A percentile compares a stretch with the other conserved stretches of the same genome.
Evolutionary conservation across 352 stramenopile species (phyloP).

Genomic region (Pythium plurisporium): DNA sequence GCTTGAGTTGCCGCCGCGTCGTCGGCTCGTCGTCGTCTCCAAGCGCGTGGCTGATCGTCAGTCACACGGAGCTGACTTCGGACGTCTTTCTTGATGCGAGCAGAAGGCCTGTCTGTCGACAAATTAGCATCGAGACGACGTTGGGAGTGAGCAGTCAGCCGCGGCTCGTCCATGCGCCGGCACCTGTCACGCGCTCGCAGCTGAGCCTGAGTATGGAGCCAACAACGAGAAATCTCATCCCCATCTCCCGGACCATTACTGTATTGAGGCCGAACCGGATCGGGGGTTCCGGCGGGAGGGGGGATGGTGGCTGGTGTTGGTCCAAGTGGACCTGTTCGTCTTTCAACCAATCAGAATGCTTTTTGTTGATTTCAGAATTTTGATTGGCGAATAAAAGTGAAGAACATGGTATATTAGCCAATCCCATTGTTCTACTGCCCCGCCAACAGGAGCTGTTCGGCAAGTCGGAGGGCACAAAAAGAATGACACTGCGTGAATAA

Average conservation of each 20-base stretch:
- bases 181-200: not conserved
- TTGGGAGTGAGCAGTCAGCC: not conserved
- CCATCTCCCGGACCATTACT: too few species aligned
- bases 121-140: not conserved
- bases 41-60: too few species aligned
- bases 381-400: not conserved
- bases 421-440: not conserved
- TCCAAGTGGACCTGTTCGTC: too few species aligned
- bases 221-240: not conserved
- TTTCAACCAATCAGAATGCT: too few species aligned
- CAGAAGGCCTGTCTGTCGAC: not conserved
- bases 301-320: too few species aligned
- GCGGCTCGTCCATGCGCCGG: not conserved
- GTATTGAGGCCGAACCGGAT: too few species aligned
- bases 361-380: too few species aligned
- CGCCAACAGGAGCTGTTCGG: not conserved
- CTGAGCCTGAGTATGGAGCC: not conserved
- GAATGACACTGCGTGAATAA: conserved; percentile 4
- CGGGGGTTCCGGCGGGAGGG: too few species aligned
- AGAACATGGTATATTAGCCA: not conserved
- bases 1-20: too few species aligned
- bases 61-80: too few species aligned
- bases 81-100: too few species aligned
- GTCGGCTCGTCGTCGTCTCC: too few species aligned
- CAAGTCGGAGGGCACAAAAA: conserved; percentile 5